phyloP scores from a whole-genome alignment of 177 flowering plant species.

The Tripterygium wilfordii region DNA sequence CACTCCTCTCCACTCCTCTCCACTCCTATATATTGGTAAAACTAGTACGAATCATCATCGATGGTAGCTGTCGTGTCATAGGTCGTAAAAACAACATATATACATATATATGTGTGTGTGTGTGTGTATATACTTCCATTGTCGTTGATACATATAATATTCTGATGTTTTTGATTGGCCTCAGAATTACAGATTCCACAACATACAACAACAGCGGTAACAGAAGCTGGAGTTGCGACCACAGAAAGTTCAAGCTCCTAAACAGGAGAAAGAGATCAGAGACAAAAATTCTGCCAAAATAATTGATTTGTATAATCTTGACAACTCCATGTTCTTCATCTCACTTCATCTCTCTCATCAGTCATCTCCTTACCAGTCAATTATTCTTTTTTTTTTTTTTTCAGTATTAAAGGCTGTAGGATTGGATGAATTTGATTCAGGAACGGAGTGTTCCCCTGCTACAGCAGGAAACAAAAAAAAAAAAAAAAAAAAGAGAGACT shows the following conservation, averaged over 20 bases:
- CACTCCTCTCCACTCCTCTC: constrained; percentile 5
- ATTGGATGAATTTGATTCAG: constrained; percentile 1
- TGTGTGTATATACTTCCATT: neutral
- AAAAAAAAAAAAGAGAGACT: too few relatives aligned
- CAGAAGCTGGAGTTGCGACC: constrained; percentile 20
- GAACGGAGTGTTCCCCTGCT: constrained; percentile 2
- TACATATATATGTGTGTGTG: neutral
- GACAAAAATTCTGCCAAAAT: neutral
- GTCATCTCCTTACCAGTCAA: neutral
- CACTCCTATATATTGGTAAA: neutral
- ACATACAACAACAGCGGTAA: constrained; percentile 19
- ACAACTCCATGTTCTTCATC: constrained; percentile 2
- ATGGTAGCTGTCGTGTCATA: neutral
- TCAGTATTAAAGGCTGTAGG: constrained; percentile 1
- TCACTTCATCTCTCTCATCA: constrained; percentile 1
- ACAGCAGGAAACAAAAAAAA: constrained; percentile 11
- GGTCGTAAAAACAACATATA: neutral
- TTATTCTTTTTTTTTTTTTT: neutral
- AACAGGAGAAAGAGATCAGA: constrained; percentile 4
- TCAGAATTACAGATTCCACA: constrained; percentile 34
- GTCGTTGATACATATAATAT: neutral
- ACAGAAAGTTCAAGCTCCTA: constrained; percentile 28
- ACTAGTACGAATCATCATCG: neutral
- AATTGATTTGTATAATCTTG: constrained; percentile 12
- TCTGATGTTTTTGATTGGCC: neutral